Conservation (phyloP, 106 monocot genomes). For the Amphibolis antarctica region DNA sequence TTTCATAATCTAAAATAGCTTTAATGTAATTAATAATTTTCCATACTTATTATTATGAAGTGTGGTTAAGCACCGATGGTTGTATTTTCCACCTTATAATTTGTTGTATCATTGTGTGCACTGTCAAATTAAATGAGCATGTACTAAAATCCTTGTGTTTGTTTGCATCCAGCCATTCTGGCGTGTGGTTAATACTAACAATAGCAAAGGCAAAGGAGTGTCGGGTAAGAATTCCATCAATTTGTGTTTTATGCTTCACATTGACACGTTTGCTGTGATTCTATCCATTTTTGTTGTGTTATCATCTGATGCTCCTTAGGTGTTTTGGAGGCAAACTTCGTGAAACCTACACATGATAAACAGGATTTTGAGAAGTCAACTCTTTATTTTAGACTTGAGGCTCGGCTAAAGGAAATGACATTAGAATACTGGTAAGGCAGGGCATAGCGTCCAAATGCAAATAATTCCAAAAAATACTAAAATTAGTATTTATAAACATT, state of each 20-base stretch:
- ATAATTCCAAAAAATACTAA: not conserved
- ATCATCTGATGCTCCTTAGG: constrained; percentile 29
- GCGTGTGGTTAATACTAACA: constrained; percentile 20
- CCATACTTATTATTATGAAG: too few species aligned
- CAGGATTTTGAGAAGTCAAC: constrained; percentile 74
- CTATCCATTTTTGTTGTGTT: not conserved
- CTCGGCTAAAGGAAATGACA: constrained; percentile 57
- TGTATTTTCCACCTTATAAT: too few species aligned
- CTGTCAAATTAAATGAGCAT: too few species aligned
- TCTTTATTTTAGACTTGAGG: constrained; percentile 48
- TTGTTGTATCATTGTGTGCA: too few species aligned
- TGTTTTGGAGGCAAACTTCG: constrained; percentile 58
- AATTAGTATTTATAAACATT: not conserved
- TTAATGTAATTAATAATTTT: too few species aligned
- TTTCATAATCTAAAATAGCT: too few species aligned
- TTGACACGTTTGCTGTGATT: too few species aligned
- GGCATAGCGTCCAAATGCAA: not conserved
- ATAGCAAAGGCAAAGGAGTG: constrained; percentile 50
- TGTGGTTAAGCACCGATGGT: too few species aligned
- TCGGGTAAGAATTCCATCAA: constrained; percentile 34
- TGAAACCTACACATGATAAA: constrained; percentile 80
- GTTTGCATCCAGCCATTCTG: constrained; percentile 80
- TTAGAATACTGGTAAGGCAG: constrained; percentile 58
- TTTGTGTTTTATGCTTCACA: too few species aligned
- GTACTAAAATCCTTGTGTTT: too few species aligned